Evolutionary conservation across 768 basidiomycete genomes (phyloP).

Genomic region (Mycena filopes): DNA sequence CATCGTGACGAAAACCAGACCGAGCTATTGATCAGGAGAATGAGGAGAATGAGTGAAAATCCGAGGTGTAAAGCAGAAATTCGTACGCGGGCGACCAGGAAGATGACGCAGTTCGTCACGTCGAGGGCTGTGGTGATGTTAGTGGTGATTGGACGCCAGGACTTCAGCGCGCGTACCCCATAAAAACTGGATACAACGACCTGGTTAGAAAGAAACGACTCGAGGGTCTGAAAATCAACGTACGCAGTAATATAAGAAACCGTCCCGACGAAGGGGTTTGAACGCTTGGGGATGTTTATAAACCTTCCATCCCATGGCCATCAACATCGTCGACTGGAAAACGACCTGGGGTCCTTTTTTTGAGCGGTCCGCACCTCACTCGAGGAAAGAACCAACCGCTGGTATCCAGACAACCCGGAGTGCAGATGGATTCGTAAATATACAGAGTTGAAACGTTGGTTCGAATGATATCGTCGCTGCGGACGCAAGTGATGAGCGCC

Average conservation of each 20-base stretch:
- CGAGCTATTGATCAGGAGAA: background rate
- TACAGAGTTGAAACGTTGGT: background rate
- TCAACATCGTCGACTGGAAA: constrained; percentile 8
- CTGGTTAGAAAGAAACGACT: no score
- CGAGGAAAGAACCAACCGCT: background rate
- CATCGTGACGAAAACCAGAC: background rate
- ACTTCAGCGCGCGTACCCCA: background rate
- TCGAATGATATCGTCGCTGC: constrained; percentile 4
- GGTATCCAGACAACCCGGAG: constrained; percentile 15
- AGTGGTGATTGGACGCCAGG: background rate
- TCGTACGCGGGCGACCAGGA: constrained; percentile 12
- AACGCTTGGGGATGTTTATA: background rate
- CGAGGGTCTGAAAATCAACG: background rate
- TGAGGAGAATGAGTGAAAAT: background rate
- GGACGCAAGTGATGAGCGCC: background rate
- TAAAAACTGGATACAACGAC: background rate
- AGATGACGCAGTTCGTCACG: background rate
- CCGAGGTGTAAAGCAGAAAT: background rate
- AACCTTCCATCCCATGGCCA: constrained; percentile 10
- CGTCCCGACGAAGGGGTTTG: background rate
- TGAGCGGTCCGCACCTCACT: background rate
- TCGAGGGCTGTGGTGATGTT: background rate
- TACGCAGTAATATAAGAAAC: constrained; percentile 13
- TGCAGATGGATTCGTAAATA: background rate
- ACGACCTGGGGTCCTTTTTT: background rate